Evolutionary conservation across 23 red algal genomes (phyloP), one percentile per base, ranked within the genome.

Genomic region (Porphyridium purpureum): DNA sequence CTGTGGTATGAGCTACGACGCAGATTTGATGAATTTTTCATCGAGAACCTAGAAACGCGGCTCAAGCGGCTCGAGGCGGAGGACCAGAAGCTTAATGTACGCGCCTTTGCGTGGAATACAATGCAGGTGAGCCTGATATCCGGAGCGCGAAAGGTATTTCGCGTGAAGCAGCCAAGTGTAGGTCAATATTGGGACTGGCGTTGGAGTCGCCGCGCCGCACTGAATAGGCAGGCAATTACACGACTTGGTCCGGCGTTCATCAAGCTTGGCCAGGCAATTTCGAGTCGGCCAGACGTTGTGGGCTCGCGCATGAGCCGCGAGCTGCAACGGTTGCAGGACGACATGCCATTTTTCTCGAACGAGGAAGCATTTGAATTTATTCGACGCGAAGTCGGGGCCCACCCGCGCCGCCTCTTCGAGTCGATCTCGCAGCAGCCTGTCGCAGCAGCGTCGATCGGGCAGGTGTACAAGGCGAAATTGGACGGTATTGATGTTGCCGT

Each of bases 231-330:
- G 52, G 72, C 57, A 11, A 63, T 93, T 29, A 79, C 57, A 15
- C 42, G 86, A 15, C 46, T 93, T 29, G 86, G 86, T 22, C 86
- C 86, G 21, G 86, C 75, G 4, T 65, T 93, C 59, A 68, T 93
- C 29, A 93, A 93, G 68, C 60, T 93, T 35, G 86, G 86, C 3
- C 86, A 93, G 62, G 64, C 70, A n/a, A 55, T 80, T 9, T 64
- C 76, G 14, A 64, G 62, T 14, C 60, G 86, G 9, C 86, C 76
- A 29, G 86, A 93, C 38, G 55, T 93, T 34, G 64, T 93, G 54
- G 55, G 62, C 32, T 34, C 66, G 21, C 42, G 59, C 1, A 33
- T 72, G 4, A 58, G 65, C 19, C 35, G 58, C 0, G 76, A 93
- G 52, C 33, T 93, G 51, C 86, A 93, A 47, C 64, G 60, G 57